A percentile compares a stretch with the other conserved stretches of the same genome.
Conservation (phyloP, 768 basidiomycete genomes). For the Psilocybe azurescens region DNA sequence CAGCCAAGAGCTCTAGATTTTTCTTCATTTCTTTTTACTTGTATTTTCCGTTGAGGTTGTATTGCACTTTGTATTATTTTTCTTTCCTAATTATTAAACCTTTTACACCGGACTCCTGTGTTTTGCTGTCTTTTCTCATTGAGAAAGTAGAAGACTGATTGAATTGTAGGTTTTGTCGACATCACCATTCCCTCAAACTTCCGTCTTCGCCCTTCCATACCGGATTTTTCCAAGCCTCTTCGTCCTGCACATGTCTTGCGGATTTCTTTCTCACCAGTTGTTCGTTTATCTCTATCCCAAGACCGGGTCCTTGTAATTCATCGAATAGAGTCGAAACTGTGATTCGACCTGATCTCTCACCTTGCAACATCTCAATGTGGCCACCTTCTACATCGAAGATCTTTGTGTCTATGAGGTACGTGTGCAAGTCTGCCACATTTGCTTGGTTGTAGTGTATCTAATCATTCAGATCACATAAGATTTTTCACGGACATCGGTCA, state of each 20-base stretch:
- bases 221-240: slow-evolving; percentile 58
- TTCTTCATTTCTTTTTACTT: slow-evolving; percentile 20
- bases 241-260: slow-evolving; percentile 36
- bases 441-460: slow-evolving; percentile 70
- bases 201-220: slow-evolving; percentile 63
- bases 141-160: too few relatives aligned
- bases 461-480: neutral
- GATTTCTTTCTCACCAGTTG: slow-evolving; percentile 47
- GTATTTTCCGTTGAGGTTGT: slow-evolving; percentile 22
- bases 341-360: neutral
- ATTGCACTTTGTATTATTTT: slow-evolving; percentile 23
- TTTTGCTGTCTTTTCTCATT: neutral
- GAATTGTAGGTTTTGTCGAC: too few relatives aligned
- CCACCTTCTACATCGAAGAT: slow-evolving; percentile 62
- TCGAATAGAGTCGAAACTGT: neutral
- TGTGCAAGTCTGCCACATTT: slow-evolving; percentile 58
- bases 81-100: slow-evolving; percentile 23
- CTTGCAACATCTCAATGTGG: slow-evolving; percentile 48
- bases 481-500: neutral
- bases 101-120: slow-evolving; percentile 11
- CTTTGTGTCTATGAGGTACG: slow-evolving; percentile 56
- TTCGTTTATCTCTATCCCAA: slow-evolving; percentile 70
- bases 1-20: slow-evolving; percentile 50
- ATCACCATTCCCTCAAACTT: slow-evolving; percentile 58
- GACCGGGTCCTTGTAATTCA: slow-evolving; percentile 48